Percentiles rank a stretch among this genome's conserved stretches.
These are phyloP conservation scores for Parasarocladium wereldwijsianum DNA, from an alignment of 2,329 filamentous ascomycete species.

Conservation along the genomic window DNA sequence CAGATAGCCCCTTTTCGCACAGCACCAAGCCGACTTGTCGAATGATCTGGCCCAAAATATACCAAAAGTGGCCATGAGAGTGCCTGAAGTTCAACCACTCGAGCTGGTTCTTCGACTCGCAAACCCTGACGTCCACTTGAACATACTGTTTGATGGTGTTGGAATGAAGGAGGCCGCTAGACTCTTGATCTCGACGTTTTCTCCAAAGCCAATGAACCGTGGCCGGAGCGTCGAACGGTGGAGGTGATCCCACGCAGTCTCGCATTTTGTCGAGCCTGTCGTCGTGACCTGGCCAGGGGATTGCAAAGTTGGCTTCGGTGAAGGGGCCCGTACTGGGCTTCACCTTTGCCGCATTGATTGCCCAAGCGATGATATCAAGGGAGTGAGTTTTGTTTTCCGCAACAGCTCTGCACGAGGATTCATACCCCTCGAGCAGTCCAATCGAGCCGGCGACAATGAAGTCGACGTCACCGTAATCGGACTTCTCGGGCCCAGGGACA, in stretches of 20 bases:
- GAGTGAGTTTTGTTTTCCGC: no score
- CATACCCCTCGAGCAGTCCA: no score
- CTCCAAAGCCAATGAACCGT: no score
- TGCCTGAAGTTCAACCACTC: conserved; percentile 55
- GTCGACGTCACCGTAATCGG: conserved; percentile 59
- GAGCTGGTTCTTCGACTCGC: conserved; percentile 23
- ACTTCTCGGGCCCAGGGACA: conserved; percentile 55
- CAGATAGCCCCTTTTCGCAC: conserved; percentile 45
- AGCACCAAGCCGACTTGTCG: conserved; percentile 51
- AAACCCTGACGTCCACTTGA: conserved; percentile 56
- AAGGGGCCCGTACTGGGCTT: no score
- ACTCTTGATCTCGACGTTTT: no score
- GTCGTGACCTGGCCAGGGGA: conserved; percentile 33
- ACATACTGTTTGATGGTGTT: conserved; percentile 23
- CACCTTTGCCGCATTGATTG: no score
- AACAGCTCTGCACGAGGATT: no score
- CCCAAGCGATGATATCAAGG: no score
- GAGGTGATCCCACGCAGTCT: no score
- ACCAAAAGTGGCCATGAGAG: conserved; percentile 59
- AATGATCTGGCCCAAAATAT: conserved; percentile 46
- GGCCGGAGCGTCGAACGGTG: neutral
- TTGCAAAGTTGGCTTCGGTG: conserved; percentile 29
- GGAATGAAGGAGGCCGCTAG: no score
- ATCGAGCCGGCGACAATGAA: no score
- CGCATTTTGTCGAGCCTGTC: neutral